Conservation (phyloP, 2,329 filamentous ascomycete genomes). For the Nigrospora oryzae region DNA sequence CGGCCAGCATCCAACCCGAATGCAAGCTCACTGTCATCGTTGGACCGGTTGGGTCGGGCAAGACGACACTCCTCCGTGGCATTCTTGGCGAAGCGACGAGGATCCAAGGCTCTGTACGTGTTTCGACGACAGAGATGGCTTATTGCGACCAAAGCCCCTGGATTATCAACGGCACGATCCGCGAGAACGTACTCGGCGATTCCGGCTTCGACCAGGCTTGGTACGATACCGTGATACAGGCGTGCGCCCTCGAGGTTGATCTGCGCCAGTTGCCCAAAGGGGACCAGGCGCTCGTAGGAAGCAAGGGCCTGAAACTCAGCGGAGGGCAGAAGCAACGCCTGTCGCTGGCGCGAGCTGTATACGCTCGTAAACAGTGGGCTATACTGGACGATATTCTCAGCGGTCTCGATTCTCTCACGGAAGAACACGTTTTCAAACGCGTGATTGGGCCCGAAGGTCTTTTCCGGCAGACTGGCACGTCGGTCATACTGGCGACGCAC, state of each 20-base stretch:
- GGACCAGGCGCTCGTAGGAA: constrained; percentile 15
- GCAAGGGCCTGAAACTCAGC: constrained; percentile 17
- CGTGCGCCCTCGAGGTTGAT: constrained; percentile 9
- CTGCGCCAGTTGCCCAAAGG: constrained; percentile 11
- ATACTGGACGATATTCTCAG: constrained; percentile 12
- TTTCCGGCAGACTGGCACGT: constrained; percentile 8
- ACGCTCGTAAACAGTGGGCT: constrained; percentile 6
- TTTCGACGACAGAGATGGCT: constrained; percentile 4
- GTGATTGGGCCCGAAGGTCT: constrained; percentile 6
- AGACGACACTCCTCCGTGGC: constrained; percentile 9
- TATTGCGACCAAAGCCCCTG: constrained; percentile 10
- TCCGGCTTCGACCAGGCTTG: constrained; percentile 6
- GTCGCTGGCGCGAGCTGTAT: constrained; percentile 11
- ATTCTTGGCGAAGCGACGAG: constrained; percentile 8
- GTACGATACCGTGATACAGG: constrained; percentile 7
- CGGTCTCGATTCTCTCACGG: constrained; percentile 9
- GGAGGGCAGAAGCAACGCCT: constrained; percentile 16
- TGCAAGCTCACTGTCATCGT: constrained; percentile 8
- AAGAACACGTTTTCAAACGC: constrained; percentile 3
- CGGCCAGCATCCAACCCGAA: constrained; percentile 1
- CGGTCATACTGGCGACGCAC: constrained; percentile 18
- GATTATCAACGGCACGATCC: constrained; percentile 7
- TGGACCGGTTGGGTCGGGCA: constrained; percentile 15
- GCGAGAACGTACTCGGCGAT: constrained; percentile 8
- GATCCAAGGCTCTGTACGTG: constrained; percentile 5